Evolutionary conservation across 164 flowering plant species (phyloP), one percentile per base, ranked within the genome.

Genomic region (Magnolia officinalis): DNA sequence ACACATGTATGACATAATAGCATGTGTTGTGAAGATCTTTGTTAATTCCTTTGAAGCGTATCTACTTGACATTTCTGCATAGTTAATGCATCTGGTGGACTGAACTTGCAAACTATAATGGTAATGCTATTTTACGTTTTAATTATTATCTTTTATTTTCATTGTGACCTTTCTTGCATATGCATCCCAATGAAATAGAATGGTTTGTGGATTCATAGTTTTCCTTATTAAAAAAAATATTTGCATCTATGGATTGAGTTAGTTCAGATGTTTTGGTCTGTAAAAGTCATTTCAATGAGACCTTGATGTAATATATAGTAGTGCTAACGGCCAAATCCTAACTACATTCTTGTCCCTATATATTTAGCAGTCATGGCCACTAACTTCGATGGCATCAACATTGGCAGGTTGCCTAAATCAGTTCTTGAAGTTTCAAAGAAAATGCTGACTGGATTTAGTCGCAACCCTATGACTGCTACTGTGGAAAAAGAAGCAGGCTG

Each of bases 401-500:
- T 75, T 21, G 23, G 26, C 87, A 96, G 99, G 80, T 87, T 96
- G 81, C 98, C 97, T 8, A 82, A 74, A 69, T 86, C 90, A 69
- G 90, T 92, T 68, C 90, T 96, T 72, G 90, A 92, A 73, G 89
- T 92, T 83, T 88, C 94, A 69, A 91, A 85, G 86, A 91, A 89
- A 82, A 86, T 96, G 95, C 78, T 96, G 79, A 86, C 78, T 24
- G 90, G 90, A 80, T 83, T 86, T 75, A 84, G 92, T 80, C 85
- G 92, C 63, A 91, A 91, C 73, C 88, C 92, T 81, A 78, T 81
- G 21, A 95, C 87, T 78, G 87, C 93, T 58, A 77, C 81, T 50
- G 85, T 86, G 73, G 96, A 90, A 81, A 87, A 90, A 74, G 93
- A 94, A 87, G 93, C 96, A 80, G 98, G 98, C 61, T 96, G 99